Evolutionary conservation across 495 filamentous ascomycete species (phyloP).

Genomic region (Talaromyces proteolyticus): DNA sequence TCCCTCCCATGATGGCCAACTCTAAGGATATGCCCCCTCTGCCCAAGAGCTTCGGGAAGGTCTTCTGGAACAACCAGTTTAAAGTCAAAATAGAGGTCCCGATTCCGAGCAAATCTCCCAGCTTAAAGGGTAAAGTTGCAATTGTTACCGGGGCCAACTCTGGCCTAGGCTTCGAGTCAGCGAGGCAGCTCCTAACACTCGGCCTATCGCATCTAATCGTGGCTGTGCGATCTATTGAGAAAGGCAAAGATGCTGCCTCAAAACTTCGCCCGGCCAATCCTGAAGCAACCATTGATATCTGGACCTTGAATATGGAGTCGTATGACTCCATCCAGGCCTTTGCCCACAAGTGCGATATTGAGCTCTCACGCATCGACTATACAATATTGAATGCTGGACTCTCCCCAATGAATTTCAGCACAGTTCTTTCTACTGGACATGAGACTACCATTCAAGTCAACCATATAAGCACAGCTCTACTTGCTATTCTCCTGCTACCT

Average conservation of each 20-base stretch:
- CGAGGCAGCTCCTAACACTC: constrained; percentile 21
- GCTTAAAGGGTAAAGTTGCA: constrained; percentile 14
- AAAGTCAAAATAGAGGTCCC: too few relatives aligned
- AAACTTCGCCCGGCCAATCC: constrained; percentile 22
- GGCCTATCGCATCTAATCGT: constrained; percentile 39
- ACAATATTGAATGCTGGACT: constrained; percentile 50
- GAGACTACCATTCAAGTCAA: constrained; percentile 38
- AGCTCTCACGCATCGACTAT: constrained; percentile 37
- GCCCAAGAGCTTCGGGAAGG: too few relatives aligned
- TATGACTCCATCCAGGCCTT: constrained; percentile 42
- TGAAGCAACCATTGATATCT: constrained; percentile 34
- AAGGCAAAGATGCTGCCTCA: constrained; percentile 30
- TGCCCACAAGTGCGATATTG: constrained; percentile 14
- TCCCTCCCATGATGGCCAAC: too few relatives aligned
- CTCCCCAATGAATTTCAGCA: constrained; percentile 19
- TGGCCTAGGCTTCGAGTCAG: constrained; percentile 33
- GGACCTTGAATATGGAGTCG: constrained; percentile 41
- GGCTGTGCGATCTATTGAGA: constrained; percentile 36
- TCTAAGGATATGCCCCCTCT: too few relatives aligned
- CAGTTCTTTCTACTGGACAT: constrained; percentile 33
- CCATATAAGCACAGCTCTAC: constrained; percentile 33
- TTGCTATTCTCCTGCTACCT: constrained; percentile 44
- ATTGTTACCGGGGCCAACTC: constrained; percentile 34
- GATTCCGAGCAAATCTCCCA: background rate
- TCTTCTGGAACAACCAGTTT: too few relatives aligned